phyloP scores from a whole-genome alignment of 2,329 filamentous ascomycete species.

The Colletotrichum higginsianum region DNA sequence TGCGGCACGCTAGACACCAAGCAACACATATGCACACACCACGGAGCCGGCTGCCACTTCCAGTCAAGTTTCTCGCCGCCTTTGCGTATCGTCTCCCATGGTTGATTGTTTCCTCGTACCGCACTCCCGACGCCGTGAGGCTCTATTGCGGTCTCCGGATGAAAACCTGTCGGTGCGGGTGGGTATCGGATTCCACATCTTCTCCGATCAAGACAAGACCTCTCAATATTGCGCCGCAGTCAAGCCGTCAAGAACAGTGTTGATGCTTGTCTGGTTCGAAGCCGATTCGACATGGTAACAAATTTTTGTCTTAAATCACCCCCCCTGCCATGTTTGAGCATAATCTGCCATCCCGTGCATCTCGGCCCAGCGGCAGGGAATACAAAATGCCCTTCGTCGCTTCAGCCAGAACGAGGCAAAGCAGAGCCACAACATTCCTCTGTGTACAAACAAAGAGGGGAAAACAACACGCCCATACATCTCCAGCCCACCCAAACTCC shows the following conservation, averaged over 20 bases:
- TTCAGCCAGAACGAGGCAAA: conserved; percentile 11
- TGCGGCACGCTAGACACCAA: conserved; percentile 1
- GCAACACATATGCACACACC: conserved; percentile 20
- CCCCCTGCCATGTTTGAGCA: conserved; percentile 23
- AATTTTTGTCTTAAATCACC: conserved; percentile 22
- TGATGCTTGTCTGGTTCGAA: conserved; percentile 26
- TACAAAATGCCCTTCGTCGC: conserved; percentile 3
- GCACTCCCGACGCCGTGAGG: conserved; percentile 10
- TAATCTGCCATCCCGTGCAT: conserved; percentile 14
- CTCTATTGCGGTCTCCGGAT: conserved; percentile 23
- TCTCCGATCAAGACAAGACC: conserved; percentile 18
- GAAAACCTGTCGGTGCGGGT: neutral
- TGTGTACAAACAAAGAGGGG: conserved; percentile 20
- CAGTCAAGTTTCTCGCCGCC: conserved; percentile 27
- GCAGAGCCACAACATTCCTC: conserved; percentile 9
- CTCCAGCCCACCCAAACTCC: conserved; percentile 37
- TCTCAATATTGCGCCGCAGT: conserved; percentile 17
- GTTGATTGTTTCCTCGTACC: conserved; percentile 7
- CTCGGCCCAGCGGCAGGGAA: conserved; percentile 21
- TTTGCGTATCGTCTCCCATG: conserved; percentile 18
- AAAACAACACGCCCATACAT: conserved; percentile 17
- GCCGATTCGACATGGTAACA: conserved; percentile 19
- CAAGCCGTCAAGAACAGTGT: conserved; percentile 16
- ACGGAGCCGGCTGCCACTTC: conserved; percentile 37
- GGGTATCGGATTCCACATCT: conserved; percentile 12